Base-by-base conservation (phyloP, 345 rosid genomes). In the Chamaenerion angustifolium region DNA sequence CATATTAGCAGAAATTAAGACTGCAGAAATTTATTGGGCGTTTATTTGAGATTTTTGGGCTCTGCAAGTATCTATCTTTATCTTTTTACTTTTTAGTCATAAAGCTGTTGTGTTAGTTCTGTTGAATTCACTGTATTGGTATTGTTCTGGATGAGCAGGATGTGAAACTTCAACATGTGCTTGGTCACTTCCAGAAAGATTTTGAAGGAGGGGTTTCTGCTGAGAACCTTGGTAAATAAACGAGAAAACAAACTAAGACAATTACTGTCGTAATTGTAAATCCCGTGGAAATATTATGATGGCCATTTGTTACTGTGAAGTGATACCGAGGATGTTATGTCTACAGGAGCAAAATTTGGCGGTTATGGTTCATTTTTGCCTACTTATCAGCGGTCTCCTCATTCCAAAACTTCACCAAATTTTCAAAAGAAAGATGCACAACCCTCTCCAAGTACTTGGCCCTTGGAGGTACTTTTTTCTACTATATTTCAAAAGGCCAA, bases 291-390 rank as follows among this genome's bases (percentile, higher is more conserved):
- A 31, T 31, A 31, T 31, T 31, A 54, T 42, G 60, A 54, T 62
- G 55, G 64, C 63, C 58, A 25, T 69, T 55, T 55, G 16, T 61
- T 67, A 47, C 59, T 51, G 63, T 52, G 46, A 49, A 57, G 61
- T 52, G 23, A 25, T 57, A 64, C 12, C 8, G 49, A 59, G 64
- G 45, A 51, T 57, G 45, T 48, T 54, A 52, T 62, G 67, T 64
- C 60, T 64, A 54, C 80, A 93, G 99, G 99, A 60, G 72, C 99
- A 40, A 88, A 80, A 63, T 87, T 62, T 81, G 99, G 96, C 66
- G 95, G 94, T 43, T 93, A 93, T 64, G 99, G 99, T 67, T 93
- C 99, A 23, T 93, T 93, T 73, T 75, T 93, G 60, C 86, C 88
- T 45, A 42, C 88, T 52, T 71, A 77, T 71, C 79, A 76, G 46